A percentile compares a stretch with the other conserved stretches of the same genome.
phyloP scores from a whole-genome alignment of 2,329 filamentous ascomycete species.

The Sporothrix mexicana region DNA sequence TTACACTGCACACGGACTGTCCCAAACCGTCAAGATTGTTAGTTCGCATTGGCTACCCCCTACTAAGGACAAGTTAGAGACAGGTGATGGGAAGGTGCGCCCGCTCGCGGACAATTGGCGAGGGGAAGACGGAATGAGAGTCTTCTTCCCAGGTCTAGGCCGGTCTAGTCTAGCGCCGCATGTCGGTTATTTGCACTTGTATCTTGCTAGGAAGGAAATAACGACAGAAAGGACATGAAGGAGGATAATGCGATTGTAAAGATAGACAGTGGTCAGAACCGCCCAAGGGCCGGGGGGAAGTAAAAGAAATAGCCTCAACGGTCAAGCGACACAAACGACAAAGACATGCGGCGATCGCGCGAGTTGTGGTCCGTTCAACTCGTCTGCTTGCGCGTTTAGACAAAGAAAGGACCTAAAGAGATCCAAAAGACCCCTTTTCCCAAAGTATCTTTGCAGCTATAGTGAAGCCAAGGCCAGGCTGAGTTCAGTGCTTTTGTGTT shows the following conservation, averaged over 20 bases:
- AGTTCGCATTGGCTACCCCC: neutral
- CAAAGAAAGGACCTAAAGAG: neutral
- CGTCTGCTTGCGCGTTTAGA: neutral
- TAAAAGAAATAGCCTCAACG: slow-evolving; percentile 17
- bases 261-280: too few species aligned
- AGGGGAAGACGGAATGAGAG: neutral
- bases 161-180: slow-evolving; percentile 21
- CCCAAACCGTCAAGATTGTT: slow-evolving; percentile 10
- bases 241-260: neutral
- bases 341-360: neutral
- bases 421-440: neutral
- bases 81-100: neutral
- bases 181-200: too few species aligned
- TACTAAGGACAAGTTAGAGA: slow-evolving; percentile 1
- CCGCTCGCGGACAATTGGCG: slow-evolving; percentile 4
- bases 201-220: neutral
- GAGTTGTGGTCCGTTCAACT: slow-evolving; percentile 9
- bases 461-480: neutral
- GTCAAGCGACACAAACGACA: slow-evolving; percentile 11
- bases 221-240: neutral
- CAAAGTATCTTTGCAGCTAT: too few species aligned
- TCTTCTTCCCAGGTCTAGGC: slow-evolving; percentile 13
- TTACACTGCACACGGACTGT: slow-evolving; percentile 8
- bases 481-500: neutral
- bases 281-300: neutral